Conservation (phyloP, 495 filamentous ascomycete species). For the Lophiostoma macrostomum region DNA sequence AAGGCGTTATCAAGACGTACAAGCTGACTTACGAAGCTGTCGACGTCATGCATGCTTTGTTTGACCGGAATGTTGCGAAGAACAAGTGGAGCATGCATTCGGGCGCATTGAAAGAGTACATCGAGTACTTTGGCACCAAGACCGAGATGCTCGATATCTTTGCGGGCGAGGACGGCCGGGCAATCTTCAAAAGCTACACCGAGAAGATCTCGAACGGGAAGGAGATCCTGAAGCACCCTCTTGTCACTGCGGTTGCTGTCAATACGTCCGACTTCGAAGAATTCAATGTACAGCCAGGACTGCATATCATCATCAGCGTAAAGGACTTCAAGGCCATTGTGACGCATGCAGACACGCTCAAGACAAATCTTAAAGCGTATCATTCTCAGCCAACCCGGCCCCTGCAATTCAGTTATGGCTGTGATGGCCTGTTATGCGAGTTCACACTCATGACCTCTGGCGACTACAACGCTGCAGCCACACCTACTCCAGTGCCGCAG, state of each 20-base stretch:
- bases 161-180: slow-evolving; percentile 59
- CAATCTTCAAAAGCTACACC: slow-evolving; percentile 89
- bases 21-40: slow-evolving; percentile 84
- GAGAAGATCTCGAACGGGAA: slow-evolving; percentile 83
- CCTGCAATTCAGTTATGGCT: slow-evolving; percentile 74
- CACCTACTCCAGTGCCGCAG: slow-evolving; percentile 26
- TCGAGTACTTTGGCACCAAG: slow-evolving; percentile 85
- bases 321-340: slow-evolving; percentile 95
- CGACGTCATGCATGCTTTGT: slow-evolving; percentile 80
- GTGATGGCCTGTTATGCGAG: slow-evolving; percentile 72
- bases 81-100: slow-evolving; percentile 81
- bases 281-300: slow-evolving; percentile 70
- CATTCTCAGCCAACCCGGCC: slow-evolving; percentile 81
- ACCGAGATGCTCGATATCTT: slow-evolving; percentile 91
- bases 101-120: slow-evolving; percentile 72
- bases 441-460: slow-evolving; percentile 94
- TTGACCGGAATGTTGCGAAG: slow-evolving; percentile 63
- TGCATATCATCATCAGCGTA: slow-evolving; percentile 85
- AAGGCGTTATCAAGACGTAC: slow-evolving; percentile 92
- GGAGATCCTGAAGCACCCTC: slow-evolving; percentile 86
- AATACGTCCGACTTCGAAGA: slow-evolving; percentile 84
- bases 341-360: slow-evolving; percentile 74
- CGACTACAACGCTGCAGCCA: slow-evolving; percentile 55
- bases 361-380: slow-evolving; percentile 64
- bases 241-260: slow-evolving; percentile 87